Percentiles rank a stretch among this genome's conserved stretches.
Conservation (phyloP, 108 stramenopile genomes). For the Cyclotella cryptica region DNA sequence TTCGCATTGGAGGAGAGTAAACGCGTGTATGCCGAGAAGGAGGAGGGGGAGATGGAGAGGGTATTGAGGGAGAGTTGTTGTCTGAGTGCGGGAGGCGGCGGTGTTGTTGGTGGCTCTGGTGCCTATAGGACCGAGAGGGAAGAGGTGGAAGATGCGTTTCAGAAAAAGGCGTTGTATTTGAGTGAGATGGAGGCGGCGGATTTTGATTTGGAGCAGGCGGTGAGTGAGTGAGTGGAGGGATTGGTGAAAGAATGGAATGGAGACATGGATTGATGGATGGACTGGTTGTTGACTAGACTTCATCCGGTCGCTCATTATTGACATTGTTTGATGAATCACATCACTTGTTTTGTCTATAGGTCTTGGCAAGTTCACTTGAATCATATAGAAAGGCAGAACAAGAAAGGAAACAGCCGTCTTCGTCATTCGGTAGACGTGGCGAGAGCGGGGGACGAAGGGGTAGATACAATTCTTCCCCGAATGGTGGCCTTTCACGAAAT, state of each 20-base stretch:
- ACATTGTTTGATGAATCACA: not conserved
- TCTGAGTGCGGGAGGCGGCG: not conserved
- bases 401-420: conserved; percentile 63
- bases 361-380: conserved; percentile 70
- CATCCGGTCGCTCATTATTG: too few species aligned
- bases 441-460: conserved; percentile 22
- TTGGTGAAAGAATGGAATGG: not conserved
- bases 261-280: too few species aligned
- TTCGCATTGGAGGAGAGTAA: conserved; percentile 61
- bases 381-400: conserved; percentile 62
- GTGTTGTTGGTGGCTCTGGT: not conserved
- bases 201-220: conserved; percentile 85
- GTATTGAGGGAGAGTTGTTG: conserved; percentile 27
- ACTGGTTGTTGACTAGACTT: too few species aligned
- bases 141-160: conserved; percentile 52
- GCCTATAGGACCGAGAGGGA: not conserved
- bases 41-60: conserved; percentile 34
- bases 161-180: conserved; percentile 70
- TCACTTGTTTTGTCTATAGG: conserved; percentile 15
- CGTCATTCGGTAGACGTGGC: conserved; percentile 21
- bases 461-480: conserved; percentile 38
- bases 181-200: conserved; percentile 83
- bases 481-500: conserved; percentile 14
- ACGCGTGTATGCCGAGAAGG: conserved; percentile 15
- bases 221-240: conserved; percentile 34